A percentile compares a stretch with the other conserved stretches of the same genome.
Evolutionary conservation across 768 basidiomycete genomes (phyloP).

Genomic region (Auricularia sp.): DNA sequence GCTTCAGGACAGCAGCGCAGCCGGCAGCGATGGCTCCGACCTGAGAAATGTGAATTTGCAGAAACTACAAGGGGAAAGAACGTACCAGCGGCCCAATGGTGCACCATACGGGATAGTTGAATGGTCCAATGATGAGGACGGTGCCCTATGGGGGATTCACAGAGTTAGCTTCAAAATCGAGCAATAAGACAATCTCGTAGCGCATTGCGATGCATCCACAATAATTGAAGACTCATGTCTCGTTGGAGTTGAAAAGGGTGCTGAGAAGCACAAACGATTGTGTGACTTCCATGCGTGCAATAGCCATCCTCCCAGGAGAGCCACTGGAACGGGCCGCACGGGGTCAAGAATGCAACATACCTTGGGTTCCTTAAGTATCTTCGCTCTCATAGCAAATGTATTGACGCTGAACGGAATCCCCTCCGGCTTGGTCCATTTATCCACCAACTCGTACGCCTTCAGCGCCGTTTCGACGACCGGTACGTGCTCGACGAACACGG

Average conservation of each 20-base stretch:
- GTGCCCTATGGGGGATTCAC: conserved; percentile 29
- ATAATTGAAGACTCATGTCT: too few species aligned
- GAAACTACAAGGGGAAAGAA: conserved; percentile 29
- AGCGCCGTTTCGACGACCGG: conserved; percentile 40
- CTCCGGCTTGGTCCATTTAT: conserved; percentile 64
- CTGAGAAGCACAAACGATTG: background rate
- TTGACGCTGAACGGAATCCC: conserved; percentile 44
- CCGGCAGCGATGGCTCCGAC: conserved; percentile 71
- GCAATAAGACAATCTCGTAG: background rate
- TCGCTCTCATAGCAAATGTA: conserved; percentile 50
- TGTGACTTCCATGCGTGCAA: background rate
- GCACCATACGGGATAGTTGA: conserved; percentile 66
- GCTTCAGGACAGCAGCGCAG: conserved; percentile 60
- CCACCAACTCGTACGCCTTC: conserved; percentile 49
- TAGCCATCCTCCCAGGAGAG: too few species aligned
- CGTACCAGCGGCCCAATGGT: conserved; percentile 48
- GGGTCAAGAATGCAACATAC: conserved; percentile 3
- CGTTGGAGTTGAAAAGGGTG: too few species aligned
- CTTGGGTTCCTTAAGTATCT: conserved; percentile 65
- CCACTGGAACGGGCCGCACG: too few species aligned
- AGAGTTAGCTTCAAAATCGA: too few species aligned
- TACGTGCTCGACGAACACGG: conserved; percentile 51
- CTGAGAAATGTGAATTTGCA: conserved; percentile 3
- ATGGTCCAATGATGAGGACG: conserved; percentile 60
- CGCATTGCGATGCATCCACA: too few species aligned